Conservation (phyloP, 2,329 filamentous ascomycete species). For the Xylariaceae sp. region DNA sequence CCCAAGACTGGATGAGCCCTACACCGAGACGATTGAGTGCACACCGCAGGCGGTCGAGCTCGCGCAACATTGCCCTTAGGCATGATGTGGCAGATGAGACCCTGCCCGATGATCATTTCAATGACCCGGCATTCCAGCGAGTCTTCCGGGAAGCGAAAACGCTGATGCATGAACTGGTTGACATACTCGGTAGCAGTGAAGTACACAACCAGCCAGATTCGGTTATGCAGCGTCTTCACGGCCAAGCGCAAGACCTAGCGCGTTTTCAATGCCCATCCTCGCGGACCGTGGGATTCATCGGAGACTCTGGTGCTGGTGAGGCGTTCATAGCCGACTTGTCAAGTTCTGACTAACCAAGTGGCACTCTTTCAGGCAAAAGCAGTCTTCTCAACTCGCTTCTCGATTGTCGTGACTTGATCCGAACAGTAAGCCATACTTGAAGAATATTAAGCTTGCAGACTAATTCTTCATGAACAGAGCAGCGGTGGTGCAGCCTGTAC, state of each 20-base stretch:
- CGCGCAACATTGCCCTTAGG: background rate
- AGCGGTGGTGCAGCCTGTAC: slow-evolving; percentile 53
- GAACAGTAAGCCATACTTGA: slow-evolving; percentile 46
- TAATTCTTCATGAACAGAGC: slow-evolving; percentile 43
- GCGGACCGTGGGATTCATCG: slow-evolving; percentile 53
- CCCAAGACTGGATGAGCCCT: background rate
- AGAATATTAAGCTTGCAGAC: background rate
- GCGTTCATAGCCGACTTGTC: background rate
- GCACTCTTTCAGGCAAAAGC: slow-evolving; percentile 48
- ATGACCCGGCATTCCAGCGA: slow-evolving; percentile 44
- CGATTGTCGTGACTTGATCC: slow-evolving; percentile 47
- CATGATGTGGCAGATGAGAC: slow-evolving; percentile 40
- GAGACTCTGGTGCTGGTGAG: slow-evolving; percentile 54
- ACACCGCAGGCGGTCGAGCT: slow-evolving; percentile 20
- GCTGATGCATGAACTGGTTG: slow-evolving; percentile 39
- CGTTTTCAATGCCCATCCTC: slow-evolving; percentile 47
- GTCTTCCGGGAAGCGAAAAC: slow-evolving; percentile 43
- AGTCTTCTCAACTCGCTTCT: slow-evolving; percentile 57
- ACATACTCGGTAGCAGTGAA: slow-evolving; percentile 43
- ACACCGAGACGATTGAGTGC: background rate
- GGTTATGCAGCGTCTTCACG: slow-evolving; percentile 44
- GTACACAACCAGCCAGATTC: slow-evolving; percentile 48
- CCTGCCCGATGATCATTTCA: slow-evolving; percentile 44
- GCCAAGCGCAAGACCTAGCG: slow-evolving; percentile 42
- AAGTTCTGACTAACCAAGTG: background rate